Conservation (phyloP, 495 filamentous ascomycete genomes). For the Aspergillus kassunensis region DNA sequence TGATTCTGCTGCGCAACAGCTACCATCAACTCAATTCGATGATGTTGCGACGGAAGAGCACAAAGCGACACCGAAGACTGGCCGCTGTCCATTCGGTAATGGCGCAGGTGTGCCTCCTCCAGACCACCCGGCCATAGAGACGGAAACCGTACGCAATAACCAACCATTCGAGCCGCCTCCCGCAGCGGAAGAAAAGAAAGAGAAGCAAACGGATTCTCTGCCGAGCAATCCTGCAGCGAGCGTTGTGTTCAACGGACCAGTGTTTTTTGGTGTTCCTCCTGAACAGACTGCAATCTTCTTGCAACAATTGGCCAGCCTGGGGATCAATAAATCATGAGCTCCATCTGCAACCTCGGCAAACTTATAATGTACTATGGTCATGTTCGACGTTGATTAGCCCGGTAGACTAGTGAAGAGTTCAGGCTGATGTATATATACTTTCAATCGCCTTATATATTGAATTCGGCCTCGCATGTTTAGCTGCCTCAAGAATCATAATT, state of each 20-base stretch:
- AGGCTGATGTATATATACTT: background rate
- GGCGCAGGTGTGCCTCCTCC: conserved; percentile 19
- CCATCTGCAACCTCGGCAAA: background rate
- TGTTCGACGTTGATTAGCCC: background rate
- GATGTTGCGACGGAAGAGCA: background rate
- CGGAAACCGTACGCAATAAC: conserved; percentile 16
- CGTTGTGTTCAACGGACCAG: conserved; percentile 79
- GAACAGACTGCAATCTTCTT: conserved; percentile 72
- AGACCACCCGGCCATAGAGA: conserved; percentile 12
- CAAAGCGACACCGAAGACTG: conserved; percentile 16
- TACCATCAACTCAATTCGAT: too few relatives aligned
- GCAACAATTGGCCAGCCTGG: conserved; percentile 43
- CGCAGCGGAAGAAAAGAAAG: background rate
- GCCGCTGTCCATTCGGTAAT: conserved; percentile 50
- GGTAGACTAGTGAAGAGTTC: background rate
- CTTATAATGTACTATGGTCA: background rate
- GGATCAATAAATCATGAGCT: conserved; percentile 5
- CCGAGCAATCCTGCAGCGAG: conserved; percentile 36
- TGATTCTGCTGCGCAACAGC: conserved; percentile 21
- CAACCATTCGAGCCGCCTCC: background rate
- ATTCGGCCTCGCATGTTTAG: conserved; percentile 2
- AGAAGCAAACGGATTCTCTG: background rate
- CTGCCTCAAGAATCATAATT: background rate
- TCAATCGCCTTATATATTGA: background rate
- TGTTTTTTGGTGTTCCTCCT: conserved; percentile 82